Base-by-base conservation (phyloP, 805 yeast genomes). In the Cyberlindnera galapagoensis region DNA sequence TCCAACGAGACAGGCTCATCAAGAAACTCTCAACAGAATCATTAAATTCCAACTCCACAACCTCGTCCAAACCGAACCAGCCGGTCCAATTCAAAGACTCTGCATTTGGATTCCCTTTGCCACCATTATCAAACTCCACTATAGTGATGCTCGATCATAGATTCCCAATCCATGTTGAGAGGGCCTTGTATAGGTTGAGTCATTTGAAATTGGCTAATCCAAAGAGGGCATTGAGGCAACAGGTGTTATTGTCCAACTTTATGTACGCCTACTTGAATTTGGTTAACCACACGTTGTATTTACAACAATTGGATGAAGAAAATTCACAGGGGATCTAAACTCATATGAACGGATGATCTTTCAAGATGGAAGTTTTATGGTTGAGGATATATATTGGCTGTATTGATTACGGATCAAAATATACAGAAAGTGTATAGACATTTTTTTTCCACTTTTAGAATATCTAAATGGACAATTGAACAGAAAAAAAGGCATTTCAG, bases 211-310 rank as follows among this genome's bases (percentile, higher is more conserved):
- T 92, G 43, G 95, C 97, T 17, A 94, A 92, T 57, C 90, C 97
- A 1, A 82, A 86, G 52, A 66, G 97, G 38, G 92, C 94, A 18
- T 62, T 92, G 40, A 69, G 87, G 23, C 97, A 92, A 55, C 98
- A 92, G 55, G 98, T 92, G 2, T 57, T 92, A 30, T 61, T 92
- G 42, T 85, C 96, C 38, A 92, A 92, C 56, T 92, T 92, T 71
- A 92, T 92, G 98, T 92, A 92, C 54, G 90, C 97, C 1, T 92
- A 92, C 58, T 69, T 92, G 65, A 90, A 92, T 52, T 65, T 92
- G 57, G 95, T 92, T 35, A 94, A 90, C 56, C 97, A 90, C 54
- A 88, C 90, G 11, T 63, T 82, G 44, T 85, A 80, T 56, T 57
- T 83, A 40, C 90, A 82, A 47, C 85, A 78, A 39, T 56, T 64